Evolutionary conservation across 345 rosid species (phyloP), one percentile per base, ranked within the genome.

Genomic region (Gossypium australe): DNA sequence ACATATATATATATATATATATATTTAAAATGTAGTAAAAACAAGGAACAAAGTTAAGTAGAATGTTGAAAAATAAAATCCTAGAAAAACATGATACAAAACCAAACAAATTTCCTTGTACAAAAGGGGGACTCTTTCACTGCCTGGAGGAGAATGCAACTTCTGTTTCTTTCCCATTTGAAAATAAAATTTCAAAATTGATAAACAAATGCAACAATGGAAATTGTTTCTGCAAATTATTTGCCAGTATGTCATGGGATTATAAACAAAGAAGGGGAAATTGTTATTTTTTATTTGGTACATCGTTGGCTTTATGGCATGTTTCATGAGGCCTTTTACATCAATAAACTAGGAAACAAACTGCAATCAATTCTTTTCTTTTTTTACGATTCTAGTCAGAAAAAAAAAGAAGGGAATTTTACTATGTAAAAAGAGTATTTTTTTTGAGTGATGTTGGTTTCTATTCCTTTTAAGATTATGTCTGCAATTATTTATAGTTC

Each of bases 131-230:
- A 82, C 85, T 78, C 85, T 83, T 65, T 86, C 88, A 78, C 86
- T 81, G 45, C 87, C 87, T 48, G 86, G 63, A 43, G 80, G 80
- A 72, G 87, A 67, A 74, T 85, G 85, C 84, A 85, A 65, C 45
- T 85, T 81, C 82, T 71, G 85, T 74, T 88, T 88, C 88, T 85
- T 87, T 61, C 90, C 89, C 97, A 89, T 89, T 71, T 43, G 24
- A 18, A 3, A 14, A 12, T 29, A 53, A 74, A n/a, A 65, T 5
- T 25, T 7, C 18, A 38, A 63, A 16, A 16, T n/a, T 63, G 48
- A 63, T 63, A 63, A 16, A 16, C 20, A 34, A 63, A 25, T 11
- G 14, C 7, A 7, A 29, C 9, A 25, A 14, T 61, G 67, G 13
- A 67, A 67, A 67, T 43, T 43, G 69, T 64, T 43, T 44, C 13